A percentile compares a stretch with the other conserved stretches of the same genome.
Evolutionary conservation across 2,329 filamentous ascomycete species (phyloP).

Genomic region (Fusarium nisikadoi): DNA sequence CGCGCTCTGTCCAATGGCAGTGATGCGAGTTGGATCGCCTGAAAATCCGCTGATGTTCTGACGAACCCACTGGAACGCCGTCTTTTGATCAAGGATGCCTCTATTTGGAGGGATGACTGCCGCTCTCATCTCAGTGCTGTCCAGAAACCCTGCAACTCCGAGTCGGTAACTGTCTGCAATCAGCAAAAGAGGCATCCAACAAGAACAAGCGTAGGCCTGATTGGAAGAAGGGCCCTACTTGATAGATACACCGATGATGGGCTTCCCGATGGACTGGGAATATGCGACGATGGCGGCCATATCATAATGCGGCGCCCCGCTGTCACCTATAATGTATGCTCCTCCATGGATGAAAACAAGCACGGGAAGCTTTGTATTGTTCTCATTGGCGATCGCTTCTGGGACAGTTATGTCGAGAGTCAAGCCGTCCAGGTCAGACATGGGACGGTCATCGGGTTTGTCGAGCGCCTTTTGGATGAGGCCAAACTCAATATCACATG

Average conservation of each 20-base stretch:
- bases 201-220: too few relatives aligned
- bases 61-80: neutral
- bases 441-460: neutral
- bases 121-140: neutral
- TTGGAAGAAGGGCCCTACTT: neutral
- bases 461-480: neutral
- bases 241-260: neutral
- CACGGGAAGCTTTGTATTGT: neutral
- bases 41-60: neutral
- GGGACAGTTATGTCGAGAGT: neutral
- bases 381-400: fast-evolving
- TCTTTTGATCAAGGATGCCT: neutral
- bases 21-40: neutral
- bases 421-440: neutral
- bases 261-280: neutral
- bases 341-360: conserved; percentile 2
- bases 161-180: neutral
- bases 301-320: neutral
- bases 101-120: neutral
- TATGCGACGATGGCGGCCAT: neutral
- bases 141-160: neutral
- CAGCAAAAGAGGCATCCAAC: too few relatives aligned
- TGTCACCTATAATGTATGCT: neutral
- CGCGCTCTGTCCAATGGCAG: neutral
- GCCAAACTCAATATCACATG: neutral